Conservation (phyloP, 257 asterid genomes). For the Primulina huaijiensis region DNA sequence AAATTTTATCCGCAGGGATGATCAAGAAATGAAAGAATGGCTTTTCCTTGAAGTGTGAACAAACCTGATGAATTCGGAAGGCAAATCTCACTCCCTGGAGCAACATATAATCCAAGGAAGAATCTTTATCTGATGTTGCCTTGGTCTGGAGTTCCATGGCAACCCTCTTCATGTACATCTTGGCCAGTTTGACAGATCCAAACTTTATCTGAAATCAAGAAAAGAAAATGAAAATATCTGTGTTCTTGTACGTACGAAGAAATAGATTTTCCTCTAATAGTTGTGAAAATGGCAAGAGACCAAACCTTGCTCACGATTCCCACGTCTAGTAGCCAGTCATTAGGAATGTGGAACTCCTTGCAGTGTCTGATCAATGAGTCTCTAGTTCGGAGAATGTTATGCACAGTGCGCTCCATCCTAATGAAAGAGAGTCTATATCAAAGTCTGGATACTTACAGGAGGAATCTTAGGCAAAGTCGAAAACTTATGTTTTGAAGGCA, state of each 20-base stretch:
- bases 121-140: constrained; percentile 73
- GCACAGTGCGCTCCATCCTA: constrained; percentile 83
- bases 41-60: constrained; percentile 9
- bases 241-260: neutral
- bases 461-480: constrained; percentile 10
- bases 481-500: neutral
- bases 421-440: constrained; percentile 2
- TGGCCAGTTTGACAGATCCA: constrained; percentile 78
- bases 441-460: neutral
- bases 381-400: constrained; percentile 64
- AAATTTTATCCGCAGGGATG: neutral
- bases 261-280: neutral
- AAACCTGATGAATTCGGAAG: constrained; percentile 91
- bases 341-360: constrained; percentile 77
- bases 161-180: constrained; percentile 84
- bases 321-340: constrained; percentile 81
- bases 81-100: constrained; percentile 96
- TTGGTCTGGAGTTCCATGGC: constrained; percentile 78
- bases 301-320: constrained; percentile 83
- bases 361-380: constrained; percentile 66
- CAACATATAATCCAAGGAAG: constrained; percentile 80
- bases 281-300: neutral
- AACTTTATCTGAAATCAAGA: constrained; percentile 60
- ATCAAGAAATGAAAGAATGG: neutral
- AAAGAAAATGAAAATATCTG: no score